Conservation (phyloP, 345 rosid genomes). For the Trapa bicornis region DNA sequence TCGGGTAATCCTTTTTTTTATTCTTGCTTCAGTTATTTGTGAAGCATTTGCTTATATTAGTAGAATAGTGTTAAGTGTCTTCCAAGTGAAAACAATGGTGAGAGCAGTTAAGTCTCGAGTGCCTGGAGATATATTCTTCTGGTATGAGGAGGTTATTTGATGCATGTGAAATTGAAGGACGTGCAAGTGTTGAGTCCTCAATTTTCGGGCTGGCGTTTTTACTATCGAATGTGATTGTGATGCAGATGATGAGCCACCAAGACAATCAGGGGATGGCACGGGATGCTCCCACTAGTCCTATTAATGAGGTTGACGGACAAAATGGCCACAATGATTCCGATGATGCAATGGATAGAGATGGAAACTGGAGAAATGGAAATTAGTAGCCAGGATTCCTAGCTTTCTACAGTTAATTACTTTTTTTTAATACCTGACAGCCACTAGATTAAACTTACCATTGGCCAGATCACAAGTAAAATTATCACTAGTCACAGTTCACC, state of each 20-base stretch:
- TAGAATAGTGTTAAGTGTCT: not conserved
- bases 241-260: conserved; percentile 30
- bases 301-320: not conserved
- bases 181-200: not conserved
- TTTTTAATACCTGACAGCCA: too few relatives aligned
- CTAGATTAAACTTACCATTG: too few relatives aligned
- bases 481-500: too few relatives aligned
- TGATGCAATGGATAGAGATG: not conserved
- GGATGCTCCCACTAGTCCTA: not conserved
- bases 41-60: not conserved
- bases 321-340: not conserved
- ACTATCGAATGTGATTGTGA: not conserved
- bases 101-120: not conserved
- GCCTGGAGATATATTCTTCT: not conserved
- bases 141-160: not conserved
- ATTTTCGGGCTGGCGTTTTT: not conserved
- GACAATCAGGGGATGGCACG: conserved; percentile 30
- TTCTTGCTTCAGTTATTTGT: not conserved
- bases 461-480: too few relatives aligned
- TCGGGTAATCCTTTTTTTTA: conserved; percentile 34
- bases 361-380: not conserved
- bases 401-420: too few relatives aligned
- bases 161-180: not conserved
- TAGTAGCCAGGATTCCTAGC: not conserved
- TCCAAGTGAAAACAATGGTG: not conserved